phyloP scores from a whole-genome alignment of 2,329 filamentous ascomycete species.

The Exutisphaerella laricina region DNA sequence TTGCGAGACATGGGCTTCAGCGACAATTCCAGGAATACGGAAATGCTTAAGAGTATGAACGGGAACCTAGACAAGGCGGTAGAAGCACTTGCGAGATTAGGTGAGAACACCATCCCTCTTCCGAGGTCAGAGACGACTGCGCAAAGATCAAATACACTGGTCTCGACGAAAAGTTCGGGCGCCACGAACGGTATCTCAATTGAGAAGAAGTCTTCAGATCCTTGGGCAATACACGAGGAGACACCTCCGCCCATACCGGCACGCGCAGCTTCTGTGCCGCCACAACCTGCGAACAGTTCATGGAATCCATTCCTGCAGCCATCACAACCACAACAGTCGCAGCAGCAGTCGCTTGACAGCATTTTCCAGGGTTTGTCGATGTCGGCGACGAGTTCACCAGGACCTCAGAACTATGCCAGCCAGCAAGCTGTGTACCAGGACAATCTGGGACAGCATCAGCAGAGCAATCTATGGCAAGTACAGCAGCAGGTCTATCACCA shows the following conservation, averaged over 20 bases:
- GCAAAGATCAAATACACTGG: constrained; percentile 31
- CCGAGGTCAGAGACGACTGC: constrained; percentile 32
- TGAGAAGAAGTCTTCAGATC: constrained; percentile 37
- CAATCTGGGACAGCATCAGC: constrained; percentile 17
- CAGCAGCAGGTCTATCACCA: constrained; percentile 21
- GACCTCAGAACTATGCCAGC: constrained; percentile 17
- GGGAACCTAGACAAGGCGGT: constrained; percentile 83
- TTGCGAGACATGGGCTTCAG: constrained; percentile 88
- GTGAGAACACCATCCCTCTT: constrained; percentile 56
- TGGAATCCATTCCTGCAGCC: constrained; percentile 64
- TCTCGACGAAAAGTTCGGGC: constrained; percentile 43
- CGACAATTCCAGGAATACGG: constrained; percentile 74
- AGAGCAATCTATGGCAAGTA: constrained; percentile 30
- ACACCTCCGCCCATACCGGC: constrained; percentile 25
- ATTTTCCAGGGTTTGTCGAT: constrained; percentile 69
- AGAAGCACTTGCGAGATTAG: constrained; percentile 75
- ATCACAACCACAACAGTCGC: constrained; percentile 29
- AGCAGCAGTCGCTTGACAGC: constrained; percentile 26
- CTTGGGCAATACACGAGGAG: constrained; percentile 41
- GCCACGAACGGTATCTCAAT: constrained; percentile 40
- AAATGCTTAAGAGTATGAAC: constrained; percentile 73
- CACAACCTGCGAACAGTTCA: constrained; percentile 35
- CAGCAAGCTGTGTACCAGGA: constrained; percentile 24
- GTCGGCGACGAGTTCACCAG: constrained; percentile 27
- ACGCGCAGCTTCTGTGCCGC: constrained; percentile 33